Percentiles rank a stretch among this genome's conserved stretches.
These are phyloP conservation scores for Alternaria sp. DNA, from an alignment of 2,329 filamentous ascomycete species.

Conservation along the genomic window DNA sequence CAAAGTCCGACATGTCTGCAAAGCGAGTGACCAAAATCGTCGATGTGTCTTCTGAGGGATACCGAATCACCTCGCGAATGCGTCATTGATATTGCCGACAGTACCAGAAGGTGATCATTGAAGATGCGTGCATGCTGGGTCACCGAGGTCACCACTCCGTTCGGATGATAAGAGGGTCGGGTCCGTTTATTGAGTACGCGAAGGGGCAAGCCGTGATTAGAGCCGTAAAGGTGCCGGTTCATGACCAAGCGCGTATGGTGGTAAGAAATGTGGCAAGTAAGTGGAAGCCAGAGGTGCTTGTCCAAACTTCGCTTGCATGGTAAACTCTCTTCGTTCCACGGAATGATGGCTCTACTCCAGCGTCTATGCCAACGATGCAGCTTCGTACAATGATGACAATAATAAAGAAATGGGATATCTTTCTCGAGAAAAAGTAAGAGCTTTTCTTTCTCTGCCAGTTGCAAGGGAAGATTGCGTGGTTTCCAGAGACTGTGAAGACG, in stretches of 20 bases:
- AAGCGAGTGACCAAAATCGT: constrained; percentile 2
- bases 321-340: constrained; percentile 5
- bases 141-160: constrained; percentile 4
- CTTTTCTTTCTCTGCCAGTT: constrained; percentile 18
- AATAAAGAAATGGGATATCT: constrained; percentile 21
- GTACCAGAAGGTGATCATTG: constrained; percentile 26
- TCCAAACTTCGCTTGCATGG: constrained; percentile 11
- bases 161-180: not conserved
- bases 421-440: constrained; percentile 28
- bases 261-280: constrained; percentile 17
- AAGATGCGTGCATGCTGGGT: constrained; percentile 25
- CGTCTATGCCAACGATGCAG: constrained; percentile 29
- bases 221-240: constrained; percentile 30
- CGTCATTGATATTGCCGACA: constrained; percentile 16
- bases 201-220: constrained; percentile 21
- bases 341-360: constrained; percentile 16
- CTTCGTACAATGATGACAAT: constrained; percentile 28
- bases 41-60: constrained; percentile 19
- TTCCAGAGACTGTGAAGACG: constrained; percentile 18
- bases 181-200: constrained; percentile 14
- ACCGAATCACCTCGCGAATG: constrained; percentile 19
- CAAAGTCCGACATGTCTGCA: constrained; percentile 23
- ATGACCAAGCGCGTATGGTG: constrained; percentile 29
- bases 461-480: not conserved
- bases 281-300: not conserved